Evolutionary conservation across 208 protist species (phyloP), one percentile per base, ranked within the genome.

Genomic region (Leishmania braziliensis): DNA sequence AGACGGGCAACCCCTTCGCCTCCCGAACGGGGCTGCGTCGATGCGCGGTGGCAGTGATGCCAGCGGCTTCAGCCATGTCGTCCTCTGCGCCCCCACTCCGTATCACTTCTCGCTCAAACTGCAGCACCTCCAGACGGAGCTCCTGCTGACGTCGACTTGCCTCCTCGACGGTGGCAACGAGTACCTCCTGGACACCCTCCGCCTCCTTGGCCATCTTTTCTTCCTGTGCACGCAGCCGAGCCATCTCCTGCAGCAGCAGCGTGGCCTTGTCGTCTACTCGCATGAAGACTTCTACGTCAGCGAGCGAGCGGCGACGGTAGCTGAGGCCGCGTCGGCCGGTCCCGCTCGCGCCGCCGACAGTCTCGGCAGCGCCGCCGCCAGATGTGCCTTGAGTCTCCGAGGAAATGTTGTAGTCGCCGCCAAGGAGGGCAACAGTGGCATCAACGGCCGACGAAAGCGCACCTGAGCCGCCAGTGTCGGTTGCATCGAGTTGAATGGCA

Each of bases 121-220:
- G 81, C 75, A 89, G 72, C 39, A 86, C 58, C 79, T 98, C 93
- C n/a, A 96, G 77, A 16, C 89, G 92, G 36, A 97, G 87, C 86
- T 97, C 91, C 74, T 89, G 84, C 82, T 89, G 89, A 16, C 95
- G 90, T 10, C 84, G 83, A 10, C 86, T 39, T 0, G 92, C 86
- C 82, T 98, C 96, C 56, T 96, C 93, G 20, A 97, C 92, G 3
- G 93, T 95, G 26, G 94, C 93, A 18, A 72, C 48, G 10, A 97
- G 83, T 39, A 95, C 26, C 48, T 95, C 93, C 14, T 88, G 83
- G 68, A 94, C 79, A 26, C 94, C 70, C 14, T 94, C 94, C 29
- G 77, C 81, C 51, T 93, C 88, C 51, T 86, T 85, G 36, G 86
- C 86, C 20, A 81, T 83, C 68, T 77, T 80, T 29, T 93, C 90